Evolutionary conservation across 768 basidiomycete genomes (phyloP), one percentile per base, ranked within the genome.

Genomic region (Pulveroboletus sp.): DNA sequence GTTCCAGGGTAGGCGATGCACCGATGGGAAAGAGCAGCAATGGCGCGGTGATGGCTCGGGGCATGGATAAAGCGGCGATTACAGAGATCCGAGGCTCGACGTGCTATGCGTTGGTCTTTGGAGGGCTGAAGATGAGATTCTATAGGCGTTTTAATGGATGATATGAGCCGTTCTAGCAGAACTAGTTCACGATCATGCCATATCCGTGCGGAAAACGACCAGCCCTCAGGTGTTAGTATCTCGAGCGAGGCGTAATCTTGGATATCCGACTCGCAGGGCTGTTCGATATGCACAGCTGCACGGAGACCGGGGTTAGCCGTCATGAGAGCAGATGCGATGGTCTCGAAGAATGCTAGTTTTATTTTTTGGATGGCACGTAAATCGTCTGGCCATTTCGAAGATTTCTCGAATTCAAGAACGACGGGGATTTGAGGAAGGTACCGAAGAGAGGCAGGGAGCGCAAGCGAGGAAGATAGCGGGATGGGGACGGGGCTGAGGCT

Each of bases 311-410:
- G 50, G 1, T 77, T 69, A 1, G 73, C 61, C 9, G 68, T 64
- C 78, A 82, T 81, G 41, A 96, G 73, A 1, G 76, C 74, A 17
- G 74, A 71, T 1, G 86, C 91, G 7, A 97, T 75, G 36, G 82
- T 80, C 62, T 93, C 89, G 53, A 97, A 81, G 64, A 98, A 87
- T 0, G 94, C 95, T 1, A 95, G 73, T 66, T 98, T 98, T 68
- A 93, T 85, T 55, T 91, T 91, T 66, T 96, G 95, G 41, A 97
- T 88, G 0, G 93, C 93, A 15, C 75, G 77, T 5, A 98, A 76
- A 56, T 98, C 93, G 61, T 98, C 94, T 0, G 96, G 95, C 96
- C 96, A 99, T 54, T 81, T 80, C 0, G 86, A 83, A 0, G 93
- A 95, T 54, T 86, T 88, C 64, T 98, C 95, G 59, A 97, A 96